Conservation (phyloP, 257 asterid species). For the Przewalskia tangutica region DNA sequence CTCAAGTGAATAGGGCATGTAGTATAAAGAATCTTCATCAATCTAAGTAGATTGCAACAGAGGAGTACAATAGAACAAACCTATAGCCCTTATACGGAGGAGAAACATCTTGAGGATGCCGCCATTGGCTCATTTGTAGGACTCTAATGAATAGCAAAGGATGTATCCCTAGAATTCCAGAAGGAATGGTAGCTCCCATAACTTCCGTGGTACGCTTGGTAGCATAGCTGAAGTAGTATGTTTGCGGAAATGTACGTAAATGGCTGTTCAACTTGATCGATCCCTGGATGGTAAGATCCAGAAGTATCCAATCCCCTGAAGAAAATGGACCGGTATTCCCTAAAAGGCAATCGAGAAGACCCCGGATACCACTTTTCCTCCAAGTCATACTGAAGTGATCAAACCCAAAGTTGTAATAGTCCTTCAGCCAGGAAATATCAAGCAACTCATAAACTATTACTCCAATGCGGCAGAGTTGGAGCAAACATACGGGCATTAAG, state of each 20-base stretch:
- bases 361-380: conserved; percentile 62
- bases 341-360: conserved; percentile 59
- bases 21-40: not conserved
- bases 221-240: conserved; percentile 92
- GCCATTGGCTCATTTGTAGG: conserved; percentile 86
- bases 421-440: conserved; percentile 62
- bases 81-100: conserved; percentile 89
- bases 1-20: not conserved
- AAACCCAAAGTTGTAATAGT: conserved; percentile 78
- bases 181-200: conserved; percentile 60
- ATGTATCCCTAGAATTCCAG: conserved; percentile 70
- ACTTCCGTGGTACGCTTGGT: conserved; percentile 61
- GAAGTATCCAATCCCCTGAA: conserved; percentile 91
- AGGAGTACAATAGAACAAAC: conserved; percentile 24
- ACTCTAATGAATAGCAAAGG: conserved; percentile 75
- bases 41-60: not conserved
- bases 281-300: conserved; percentile 85
- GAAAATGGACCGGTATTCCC: conserved; percentile 88
- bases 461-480: conserved; percentile 82
- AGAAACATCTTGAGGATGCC: conserved; percentile 52
- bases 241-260: conserved; percentile 57
- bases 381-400: conserved; percentile 87
- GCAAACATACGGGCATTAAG: conserved; percentile 61
- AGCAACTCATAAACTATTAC: conserved; percentile 82
- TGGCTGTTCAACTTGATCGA: conserved; percentile 54